These are phyloP conservation scores for Thraustotheca clavata DNA, from an alignment of 352 stramenopile species.

Conservation along the genomic window DNA sequence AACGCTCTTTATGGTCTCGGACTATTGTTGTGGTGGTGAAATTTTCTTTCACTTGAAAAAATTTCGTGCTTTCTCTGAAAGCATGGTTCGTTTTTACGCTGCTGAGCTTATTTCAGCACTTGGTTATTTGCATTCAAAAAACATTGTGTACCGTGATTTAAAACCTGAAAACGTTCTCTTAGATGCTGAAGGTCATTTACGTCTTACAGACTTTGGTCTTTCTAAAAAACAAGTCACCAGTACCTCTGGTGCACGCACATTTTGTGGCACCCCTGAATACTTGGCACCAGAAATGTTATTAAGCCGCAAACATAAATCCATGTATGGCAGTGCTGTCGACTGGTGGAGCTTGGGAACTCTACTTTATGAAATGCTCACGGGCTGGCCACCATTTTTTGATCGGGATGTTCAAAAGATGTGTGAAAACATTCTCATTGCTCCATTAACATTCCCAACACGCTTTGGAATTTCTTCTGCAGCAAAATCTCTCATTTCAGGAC, in stretches of 20 bases:
- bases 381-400: constrained; percentile 90
- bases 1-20: constrained; percentile 88
- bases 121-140: constrained; percentile 82
- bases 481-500: constrained; percentile 67
- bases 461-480: constrained; percentile 66
- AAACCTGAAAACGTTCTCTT: constrained; percentile 93
- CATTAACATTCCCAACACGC: constrained; percentile 79
- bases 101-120: constrained; percentile 89
- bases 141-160: constrained; percentile 91
- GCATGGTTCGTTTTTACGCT: constrained; percentile 88
- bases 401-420: constrained; percentile 89
- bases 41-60: constrained; percentile 91
- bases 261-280: constrained; percentile 85
- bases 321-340: constrained; percentile 89
- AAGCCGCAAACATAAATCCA: constrained; percentile 78
- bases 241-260: constrained; percentile 75
- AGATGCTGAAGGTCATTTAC: constrained; percentile 86
- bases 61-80: constrained; percentile 83
- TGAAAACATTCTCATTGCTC: constrained; percentile 85
- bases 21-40: constrained; percentile 86
- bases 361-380: constrained; percentile 93
- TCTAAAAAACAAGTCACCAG: constrained; percentile 77
- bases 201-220: constrained; percentile 91
- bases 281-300: constrained; percentile 86
- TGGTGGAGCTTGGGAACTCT: constrained; percentile 92